Percentiles rank a stretch among this genome's conserved stretches.
Conservation (phyloP, 805 yeast genomes). For the Maudiozyma pseudohumilis region DNA sequence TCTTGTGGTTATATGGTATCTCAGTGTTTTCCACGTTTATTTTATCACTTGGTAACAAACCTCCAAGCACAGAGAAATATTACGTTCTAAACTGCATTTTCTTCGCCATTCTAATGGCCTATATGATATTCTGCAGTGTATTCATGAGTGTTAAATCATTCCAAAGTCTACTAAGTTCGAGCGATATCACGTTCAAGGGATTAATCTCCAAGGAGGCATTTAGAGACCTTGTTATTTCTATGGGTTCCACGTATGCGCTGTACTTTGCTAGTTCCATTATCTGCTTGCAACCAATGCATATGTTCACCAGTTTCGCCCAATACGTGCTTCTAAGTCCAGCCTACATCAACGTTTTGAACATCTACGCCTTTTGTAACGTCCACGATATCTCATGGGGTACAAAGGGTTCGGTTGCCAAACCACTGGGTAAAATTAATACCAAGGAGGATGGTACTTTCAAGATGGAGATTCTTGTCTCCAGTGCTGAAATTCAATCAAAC, state of each 20-base stretch:
- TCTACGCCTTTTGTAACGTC: conserved; percentile 91
- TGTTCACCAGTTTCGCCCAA: conserved; percentile 80
- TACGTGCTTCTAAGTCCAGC: conserved; percentile 79
- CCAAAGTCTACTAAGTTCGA: conserved; percentile 33
- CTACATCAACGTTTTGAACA: conserved; percentile 81
- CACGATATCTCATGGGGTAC: conserved; percentile 98
- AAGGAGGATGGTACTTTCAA: conserved; percentile 55
- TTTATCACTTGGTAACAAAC: conserved; percentile 86
- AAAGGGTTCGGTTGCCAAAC: conserved; percentile 63
- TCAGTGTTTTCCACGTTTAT: conserved; percentile 80
- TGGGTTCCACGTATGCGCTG: conserved; percentile 72
- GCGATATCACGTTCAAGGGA: conserved; percentile 31
- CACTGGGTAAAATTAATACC: conserved; percentile 81
- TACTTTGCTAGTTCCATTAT: conserved; percentile 71
- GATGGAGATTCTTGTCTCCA: conserved; percentile 65
- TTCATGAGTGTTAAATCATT: conserved; percentile 70
- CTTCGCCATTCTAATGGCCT: conserved; percentile 82
- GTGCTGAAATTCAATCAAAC: conserved; percentile 63
- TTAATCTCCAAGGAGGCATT: conserved; percentile 61
- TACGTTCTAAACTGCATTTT: conserved; percentile 65
- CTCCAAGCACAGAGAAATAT: conserved; percentile 76
- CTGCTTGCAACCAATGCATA: conserved; percentile 86
- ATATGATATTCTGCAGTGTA: conserved; percentile 81
- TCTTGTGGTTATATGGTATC: conserved; percentile 77
- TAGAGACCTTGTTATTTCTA: conserved; percentile 79